Percentiles rank a stretch among this genome's conserved stretches.
phyloP scores from a whole-genome alignment of 1,284 basidiomycete genomes.

The Trametes polyzona region DNA sequence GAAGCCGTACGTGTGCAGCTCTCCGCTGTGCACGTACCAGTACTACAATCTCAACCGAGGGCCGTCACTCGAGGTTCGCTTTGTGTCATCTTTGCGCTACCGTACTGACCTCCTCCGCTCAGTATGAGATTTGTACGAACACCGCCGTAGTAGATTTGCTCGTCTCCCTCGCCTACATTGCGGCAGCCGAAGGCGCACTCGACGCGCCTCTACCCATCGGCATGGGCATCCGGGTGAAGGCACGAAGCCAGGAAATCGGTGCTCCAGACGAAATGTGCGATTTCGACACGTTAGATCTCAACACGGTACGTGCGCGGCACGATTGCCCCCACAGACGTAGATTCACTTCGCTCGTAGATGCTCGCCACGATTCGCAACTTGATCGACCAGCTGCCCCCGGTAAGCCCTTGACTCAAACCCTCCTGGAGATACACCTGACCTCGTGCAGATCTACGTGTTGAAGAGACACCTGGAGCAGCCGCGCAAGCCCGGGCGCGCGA shows the following conservation, averaged over 20 bases:
- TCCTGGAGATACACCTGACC: too few species aligned
- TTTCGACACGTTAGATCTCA: constrained; percentile 48
- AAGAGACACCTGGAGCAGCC: constrained; percentile 57
- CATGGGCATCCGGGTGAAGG: constrained; percentile 55
- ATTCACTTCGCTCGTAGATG: constrained; percentile 41
- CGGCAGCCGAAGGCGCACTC: constrained; percentile 52
- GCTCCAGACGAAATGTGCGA: constrained; percentile 47
- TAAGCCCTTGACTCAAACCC: too few species aligned
- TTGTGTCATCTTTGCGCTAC: neutral
- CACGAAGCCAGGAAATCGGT: neutral
- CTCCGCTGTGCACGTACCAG: constrained; percentile 63
- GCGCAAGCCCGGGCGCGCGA: constrained; percentile 48
- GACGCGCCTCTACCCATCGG: constrained; percentile 62
- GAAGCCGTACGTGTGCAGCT: constrained; percentile 68
- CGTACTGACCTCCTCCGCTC: neutral
- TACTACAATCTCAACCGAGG: constrained; percentile 65
- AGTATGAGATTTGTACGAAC: constrained; percentile 69
- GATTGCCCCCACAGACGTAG: neutral
- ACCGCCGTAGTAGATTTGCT: constrained; percentile 61
- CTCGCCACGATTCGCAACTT: constrained; percentile 45
- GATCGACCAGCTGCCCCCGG: constrained; percentile 53
- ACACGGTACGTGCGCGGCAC: constrained; percentile 36
- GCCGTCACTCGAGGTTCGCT: constrained; percentile 59
- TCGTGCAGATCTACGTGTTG: constrained; percentile 52
- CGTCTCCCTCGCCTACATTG: constrained; percentile 59